Base-by-base conservation (phyloP, 2,329 filamentous ascomycete species). In the Pestalotiopsis sp. region DNA sequence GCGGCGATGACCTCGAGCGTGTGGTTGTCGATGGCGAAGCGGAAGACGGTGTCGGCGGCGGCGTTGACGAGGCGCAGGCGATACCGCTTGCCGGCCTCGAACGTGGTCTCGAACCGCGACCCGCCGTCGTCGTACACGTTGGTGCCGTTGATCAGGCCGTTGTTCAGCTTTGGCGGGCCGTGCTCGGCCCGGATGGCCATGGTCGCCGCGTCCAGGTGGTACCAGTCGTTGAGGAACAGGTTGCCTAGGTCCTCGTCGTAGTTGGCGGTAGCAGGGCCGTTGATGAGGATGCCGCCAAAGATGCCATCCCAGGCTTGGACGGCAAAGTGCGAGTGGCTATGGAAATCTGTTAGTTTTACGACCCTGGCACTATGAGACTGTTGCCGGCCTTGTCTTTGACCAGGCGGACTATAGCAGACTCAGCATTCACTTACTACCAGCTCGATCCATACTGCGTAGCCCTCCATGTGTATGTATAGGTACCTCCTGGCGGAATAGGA, bases 201-300 rank as follows among this genome's bases (percentile, higher is more conserved):
- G 65, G 81, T 70, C 66, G 83, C 82, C 2, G 81, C 79, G 0
- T 81, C 83, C 4, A 70, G 69, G 69, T 88, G 85, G 71, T 84
- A 84, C 87, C 88, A 91, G 72, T 91, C 90, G 17, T 84, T 85
- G 4, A 92, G 74, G 31, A 89, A 82, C 1, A 92, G 72, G 12
- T 83, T 79, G 3, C 91, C 90, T 0, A 91, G 80, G 73, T 93
- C 91, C 64, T 86, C 82, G 69, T 93, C 89, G 72, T 91, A 91
- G 73, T 88, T 83, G 17, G 84, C 81, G 2, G 85, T 85, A 0
- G 84, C 82, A 0, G 89, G 89, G 0, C 89, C 90, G 66, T 90
- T 83, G 72, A 91, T 88, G 23, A 91, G 78, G 49, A 92, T 86
- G 2, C 83, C 84, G 0, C 90, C 90, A 31, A 87, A 81, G 0